These are phyloP conservation scores for Macadamia tetraphylla DNA, from an alignment of 164 flowering plant genomes.

Conservation along the genomic window DNA sequence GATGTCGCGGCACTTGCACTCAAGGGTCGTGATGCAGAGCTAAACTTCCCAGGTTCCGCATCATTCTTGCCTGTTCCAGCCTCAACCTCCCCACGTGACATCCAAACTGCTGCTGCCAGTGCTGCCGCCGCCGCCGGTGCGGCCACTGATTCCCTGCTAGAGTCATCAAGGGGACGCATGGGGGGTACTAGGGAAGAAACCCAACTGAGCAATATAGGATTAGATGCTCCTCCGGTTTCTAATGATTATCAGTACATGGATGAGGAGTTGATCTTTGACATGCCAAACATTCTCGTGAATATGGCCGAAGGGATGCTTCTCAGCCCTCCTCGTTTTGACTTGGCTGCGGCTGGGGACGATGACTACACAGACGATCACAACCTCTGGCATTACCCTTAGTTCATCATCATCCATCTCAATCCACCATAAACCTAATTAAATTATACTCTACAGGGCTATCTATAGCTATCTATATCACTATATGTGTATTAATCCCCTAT, in stretches of 20 bases:
- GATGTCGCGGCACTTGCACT: conserved; percentile 67
- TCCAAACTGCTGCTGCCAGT: conserved; percentile 52
- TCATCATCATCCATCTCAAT: no score
- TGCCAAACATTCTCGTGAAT: conserved; percentile 62
- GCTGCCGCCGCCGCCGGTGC: conserved; percentile 64
- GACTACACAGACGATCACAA: conserved; percentile 14
- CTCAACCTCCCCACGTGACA: conserved; percentile 45
- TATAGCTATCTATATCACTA: no score
- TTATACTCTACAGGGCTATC: no score
- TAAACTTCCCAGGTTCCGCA: conserved; percentile 48
- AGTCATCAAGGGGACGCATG: background rate
- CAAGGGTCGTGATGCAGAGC: conserved; percentile 48
- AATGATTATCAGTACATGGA: conserved; percentile 38
- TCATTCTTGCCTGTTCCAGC: conserved; percentile 43
- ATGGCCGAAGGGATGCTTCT: conserved; percentile 88
- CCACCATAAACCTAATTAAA: no score
- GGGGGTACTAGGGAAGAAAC: no score
- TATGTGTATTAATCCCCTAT: no score
- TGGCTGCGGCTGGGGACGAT: background rate
- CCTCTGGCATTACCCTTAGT: conserved; percentile 46
- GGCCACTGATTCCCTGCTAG: conserved; percentile 33
- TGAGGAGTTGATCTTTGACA: conserved; percentile 65
- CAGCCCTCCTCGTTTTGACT: conserved; percentile 62
- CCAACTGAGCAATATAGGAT: background rate
- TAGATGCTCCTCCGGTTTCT: background rate